Conservation (phyloP, 371 early-diverging fungal genomes). For the Umbelopsis sp. region DNA sequence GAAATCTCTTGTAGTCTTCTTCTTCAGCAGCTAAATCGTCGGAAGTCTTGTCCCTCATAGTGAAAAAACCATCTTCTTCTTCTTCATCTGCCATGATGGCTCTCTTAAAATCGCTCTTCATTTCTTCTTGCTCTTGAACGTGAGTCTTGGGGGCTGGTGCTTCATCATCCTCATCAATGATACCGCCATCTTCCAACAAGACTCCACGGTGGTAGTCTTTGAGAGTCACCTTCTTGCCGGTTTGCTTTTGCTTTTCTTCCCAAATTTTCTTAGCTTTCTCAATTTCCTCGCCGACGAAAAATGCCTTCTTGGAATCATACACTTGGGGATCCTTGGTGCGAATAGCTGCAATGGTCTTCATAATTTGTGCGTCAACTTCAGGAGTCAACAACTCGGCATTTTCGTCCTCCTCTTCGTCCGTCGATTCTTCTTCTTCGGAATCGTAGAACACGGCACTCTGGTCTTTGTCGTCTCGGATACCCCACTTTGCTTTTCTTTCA, state of each 20-base stretch:
- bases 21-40: constrained; percentile 82
- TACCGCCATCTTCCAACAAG: constrained; percentile 73
- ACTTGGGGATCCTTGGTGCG: constrained; percentile 78
- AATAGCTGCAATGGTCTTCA: constrained; percentile 87
- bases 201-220: constrained; percentile 81
- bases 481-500: constrained; percentile 45
- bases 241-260: constrained; percentile 62
- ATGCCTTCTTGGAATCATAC: constrained; percentile 74
- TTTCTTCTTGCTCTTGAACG: constrained; percentile 81
- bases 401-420: constrained; percentile 87
- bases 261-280: constrained; percentile 63
- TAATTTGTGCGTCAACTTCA: constrained; percentile 88
- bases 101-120: constrained; percentile 75
- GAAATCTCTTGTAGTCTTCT: constrained; percentile 80
- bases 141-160: constrained; percentile 54
- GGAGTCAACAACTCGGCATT: constrained; percentile 84
- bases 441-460: constrained; percentile 41
- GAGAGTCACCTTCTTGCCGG: constrained; percentile 61
- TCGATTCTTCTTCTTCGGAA: constrained; percentile 45
- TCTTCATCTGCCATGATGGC: constrained; percentile 51
- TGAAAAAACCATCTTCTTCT: constrained; percentile 72
- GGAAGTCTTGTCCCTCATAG: constrained; percentile 68
- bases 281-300: constrained; percentile 73
- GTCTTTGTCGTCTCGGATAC: constrained; percentile 30
- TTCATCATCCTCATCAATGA: constrained; percentile 60